Evolutionary conservation across 139 green algal species (phyloP), one percentile per base, ranked within the genome.

Genomic region (Chlorella sorokiniana): DNA sequence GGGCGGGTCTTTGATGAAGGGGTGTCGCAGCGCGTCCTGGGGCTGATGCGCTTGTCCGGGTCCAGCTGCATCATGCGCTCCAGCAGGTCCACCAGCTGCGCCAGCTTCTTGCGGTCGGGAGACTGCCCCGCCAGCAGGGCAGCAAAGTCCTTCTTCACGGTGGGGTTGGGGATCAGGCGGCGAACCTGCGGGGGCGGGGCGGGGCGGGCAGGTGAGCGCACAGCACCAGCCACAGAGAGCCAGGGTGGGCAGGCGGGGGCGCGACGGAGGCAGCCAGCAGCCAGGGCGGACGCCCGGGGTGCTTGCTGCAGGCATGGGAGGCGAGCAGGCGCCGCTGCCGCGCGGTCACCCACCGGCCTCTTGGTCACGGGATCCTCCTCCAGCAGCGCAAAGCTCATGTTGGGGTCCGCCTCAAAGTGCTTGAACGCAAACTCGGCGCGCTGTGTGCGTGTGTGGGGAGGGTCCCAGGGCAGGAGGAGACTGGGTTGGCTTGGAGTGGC

Each of bases 21-120:
- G 93, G 84, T 99, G 96, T 10, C 88, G 76, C 78, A 99, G 90
- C 29, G 96, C 96, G 31, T 94, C 80, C 38, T 95, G 4, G 94
- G 86, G 10, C 91, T 94, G 74, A 99, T 96, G 62, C 96, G 91
- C 79, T 93, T 95, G 27, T 98, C 96, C 1, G 96, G 96, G 86
- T 99, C 96, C 69, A 99, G 91, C 37, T 86, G 79, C 89, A 97
- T 94, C 89, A 99, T 97, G 65, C 92, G 86, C 63, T 99, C 96
- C 77, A 99, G 89, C 83, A 99, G 89, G 83, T 99, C 96, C 14
- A 86, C 89, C 80, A 99, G 90, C 74, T 92, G 87, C 8, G 56
- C 81, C 35, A 90, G 45, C 78, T 90, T 88, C 37, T 71, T 72
- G 22, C 61, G 51, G 70, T 91, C 88, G 48, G 83, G 75, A 37